A percentile compares a stretch with the other conserved stretches of the same genome.
phyloP scores from a whole-genome alignment of 2,329 filamentous ascomycete genomes.

The Taxawa tesnikishii region DNA sequence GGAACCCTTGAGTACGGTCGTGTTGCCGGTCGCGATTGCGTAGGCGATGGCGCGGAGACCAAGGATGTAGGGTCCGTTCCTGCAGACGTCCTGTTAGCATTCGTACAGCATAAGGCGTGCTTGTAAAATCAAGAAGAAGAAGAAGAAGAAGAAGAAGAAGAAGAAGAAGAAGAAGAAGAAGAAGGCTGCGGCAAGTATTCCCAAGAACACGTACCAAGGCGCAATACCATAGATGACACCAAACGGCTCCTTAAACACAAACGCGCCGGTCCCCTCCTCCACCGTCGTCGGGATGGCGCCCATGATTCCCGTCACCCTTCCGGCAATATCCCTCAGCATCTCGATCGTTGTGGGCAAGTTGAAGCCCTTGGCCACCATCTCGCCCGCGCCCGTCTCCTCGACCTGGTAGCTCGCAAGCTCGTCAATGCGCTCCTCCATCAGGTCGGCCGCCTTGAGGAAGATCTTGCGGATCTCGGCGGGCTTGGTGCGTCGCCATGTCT shows the following conservation, averaged over 20 bases:
- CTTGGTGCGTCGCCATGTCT: conserved; percentile 52
- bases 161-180: conserved; percentile 6
- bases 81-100: no score
- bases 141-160: conserved; percentile 11
- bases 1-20: conserved; percentile 31
- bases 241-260: conserved; percentile 45
- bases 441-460: conserved; percentile 49
- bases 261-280: conserved; percentile 18
- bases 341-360: conserved; percentile 11
- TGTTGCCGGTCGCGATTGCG: conserved; percentile 33
- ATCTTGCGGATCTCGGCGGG: conserved; percentile 52
- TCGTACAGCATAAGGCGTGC: no score
- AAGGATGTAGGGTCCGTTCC: conserved; percentile 20
- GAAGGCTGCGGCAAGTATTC: conserved; percentile 4
- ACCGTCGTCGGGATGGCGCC: conserved; percentile 15
- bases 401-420: conserved; percentile 50
- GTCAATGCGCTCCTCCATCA: conserved; percentile 24
- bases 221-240: conserved; percentile 47
- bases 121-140: no score
- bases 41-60: conserved; percentile 31
- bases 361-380: conserved; percentile 21
- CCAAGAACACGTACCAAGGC: conserved; percentile 48
- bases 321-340: conserved; percentile 16
- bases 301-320: conserved; percentile 14
- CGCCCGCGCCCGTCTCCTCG: conserved; percentile 40